phyloP scores from a whole-genome alignment of 1,284 basidiomycete genomes.

The Sphaerobolus stellatus region DNA sequence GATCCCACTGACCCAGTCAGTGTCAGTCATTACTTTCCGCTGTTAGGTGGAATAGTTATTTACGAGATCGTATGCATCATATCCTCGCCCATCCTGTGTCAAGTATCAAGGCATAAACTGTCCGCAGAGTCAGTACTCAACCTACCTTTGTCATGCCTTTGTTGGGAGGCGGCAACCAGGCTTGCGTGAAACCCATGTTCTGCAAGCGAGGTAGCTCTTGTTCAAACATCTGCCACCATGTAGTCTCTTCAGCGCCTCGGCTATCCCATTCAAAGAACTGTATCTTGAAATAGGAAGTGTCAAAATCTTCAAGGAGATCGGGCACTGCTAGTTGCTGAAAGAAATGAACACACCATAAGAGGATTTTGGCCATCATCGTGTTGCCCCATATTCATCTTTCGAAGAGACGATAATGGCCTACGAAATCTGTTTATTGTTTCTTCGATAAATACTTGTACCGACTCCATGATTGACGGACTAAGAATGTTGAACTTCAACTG shows the following conservation, averaged over 20 bases:
- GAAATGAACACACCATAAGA: conserved; percentile 56
- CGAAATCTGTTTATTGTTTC: conserved; percentile 18
- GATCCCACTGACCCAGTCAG: conserved; percentile 62
- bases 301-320: not conserved
- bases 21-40: not conserved
- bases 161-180: conserved; percentile 77
- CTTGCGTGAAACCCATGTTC: conserved; percentile 80
- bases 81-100: conserved; percentile 63
- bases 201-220: conserved; percentile 67
- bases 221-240: conserved; percentile 85
- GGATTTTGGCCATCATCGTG: conserved; percentile 49
- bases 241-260: conserved; percentile 49
- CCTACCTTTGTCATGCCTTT: conserved; percentile 65
- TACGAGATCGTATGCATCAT: conserved; percentile 81
- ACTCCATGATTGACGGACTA: conserved; percentile 6
- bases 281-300: conserved; percentile 42
- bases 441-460: conserved; percentile 2
- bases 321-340: not conserved
- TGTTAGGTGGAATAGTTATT: conserved; percentile 12
- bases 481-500: not conserved
- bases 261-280: conserved; percentile 86
- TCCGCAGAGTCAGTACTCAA: conserved; percentile 17
- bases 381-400: conserved; percentile 58
- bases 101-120: not conserved
- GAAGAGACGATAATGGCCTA: conserved; percentile 43